Evolutionary conservation across 495 filamentous ascomycete genomes (phyloP).

Genomic region (Annulohypoxylon maeteangense): DNA sequence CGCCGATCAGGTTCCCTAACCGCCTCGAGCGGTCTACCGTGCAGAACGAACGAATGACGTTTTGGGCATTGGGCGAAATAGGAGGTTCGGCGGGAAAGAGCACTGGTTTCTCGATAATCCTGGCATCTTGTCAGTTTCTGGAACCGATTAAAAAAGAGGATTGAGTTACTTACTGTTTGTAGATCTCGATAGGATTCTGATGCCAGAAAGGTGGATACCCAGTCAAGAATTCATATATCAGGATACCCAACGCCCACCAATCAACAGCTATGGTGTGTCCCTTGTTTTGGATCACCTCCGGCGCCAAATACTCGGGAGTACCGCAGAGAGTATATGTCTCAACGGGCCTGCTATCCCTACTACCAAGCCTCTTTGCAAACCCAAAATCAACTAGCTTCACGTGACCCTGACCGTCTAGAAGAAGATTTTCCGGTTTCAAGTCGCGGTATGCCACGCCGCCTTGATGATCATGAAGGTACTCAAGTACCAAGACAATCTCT

Average conservation of each 20-base stretch:
- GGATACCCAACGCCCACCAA: slow-evolving; percentile 97
- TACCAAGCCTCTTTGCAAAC: slow-evolving; percentile 85
- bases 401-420: slow-evolving; percentile 91
- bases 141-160: background rate
- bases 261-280: slow-evolving; percentile 97
- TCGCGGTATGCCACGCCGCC: slow-evolving; percentile 92
- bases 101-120: slow-evolving; percentile 79
- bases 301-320: slow-evolving; percentile 95
- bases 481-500: slow-evolving; percentile 91
- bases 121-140: slow-evolving; percentile 43
- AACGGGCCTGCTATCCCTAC: slow-evolving; percentile 60
- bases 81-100: slow-evolving; percentile 69
- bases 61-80: slow-evolving; percentile 79
- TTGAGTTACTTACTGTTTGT: slow-evolving; percentile 73
- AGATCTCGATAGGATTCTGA: slow-evolving; percentile 94
- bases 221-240: slow-evolving; percentile 95
- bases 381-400: slow-evolving; percentile 99
- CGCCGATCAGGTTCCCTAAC: slow-evolving; percentile 88
- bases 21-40: slow-evolving; percentile 88
- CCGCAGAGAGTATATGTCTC: slow-evolving; percentile 98
- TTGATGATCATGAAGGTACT: slow-evolving; percentile 87
- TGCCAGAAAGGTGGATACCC: slow-evolving; percentile 99
- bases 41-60: slow-evolving; percentile 86
- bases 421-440: slow-evolving; percentile 95
- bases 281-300: slow-evolving; percentile 95